Evolutionary conservation across 2,329 filamentous ascomycete genomes (phyloP).

Genomic region (Tolypocladium ophioglossoides): DNA sequence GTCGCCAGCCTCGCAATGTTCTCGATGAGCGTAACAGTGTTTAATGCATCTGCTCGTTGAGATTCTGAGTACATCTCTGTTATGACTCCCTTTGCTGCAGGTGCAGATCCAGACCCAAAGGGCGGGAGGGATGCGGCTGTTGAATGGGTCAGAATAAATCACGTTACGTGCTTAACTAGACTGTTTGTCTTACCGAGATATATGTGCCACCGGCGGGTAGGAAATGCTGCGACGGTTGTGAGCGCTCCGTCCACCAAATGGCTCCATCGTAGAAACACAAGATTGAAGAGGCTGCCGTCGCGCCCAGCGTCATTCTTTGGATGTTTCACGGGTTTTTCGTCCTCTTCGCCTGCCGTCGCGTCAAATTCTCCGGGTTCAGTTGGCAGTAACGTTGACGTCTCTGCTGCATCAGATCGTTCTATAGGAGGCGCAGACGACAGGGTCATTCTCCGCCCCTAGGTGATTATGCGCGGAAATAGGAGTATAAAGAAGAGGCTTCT

Average conservation of each 20-base stretch:
- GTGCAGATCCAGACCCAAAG: constrained; percentile 57
- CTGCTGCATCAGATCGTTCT: constrained; percentile 4
- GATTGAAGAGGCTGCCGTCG: constrained; percentile 49
- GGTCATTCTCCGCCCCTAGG: constrained; percentile 23
- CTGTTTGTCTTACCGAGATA: constrained; percentile 38
- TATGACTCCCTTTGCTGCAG: constrained; percentile 63
- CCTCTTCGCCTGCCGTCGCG: constrained; percentile 27
- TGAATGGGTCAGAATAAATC: neutral
- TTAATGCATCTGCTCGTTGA: constrained; percentile 55
- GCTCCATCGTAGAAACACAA: constrained; percentile 56
- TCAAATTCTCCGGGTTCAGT: constrained; percentile 30
- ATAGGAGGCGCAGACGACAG: neutral
- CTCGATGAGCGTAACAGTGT: constrained; percentile 59
- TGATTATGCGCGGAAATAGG: constrained; percentile 42
- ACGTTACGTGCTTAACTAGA: neutral
- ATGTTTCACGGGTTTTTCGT: constrained; percentile 31
- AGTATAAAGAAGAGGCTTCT: constrained; percentile 44
- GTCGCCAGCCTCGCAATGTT: constrained; percentile 56
- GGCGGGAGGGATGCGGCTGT: constrained; percentile 52
- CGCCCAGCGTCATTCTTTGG: constrained; percentile 23
- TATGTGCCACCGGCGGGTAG: constrained; percentile 55
- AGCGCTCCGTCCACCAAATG: constrained; percentile 53
- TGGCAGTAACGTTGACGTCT: constrained; percentile 14
- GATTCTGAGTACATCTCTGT: constrained; percentile 55
- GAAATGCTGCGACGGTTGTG: constrained; percentile 52